These are phyloP conservation scores for Lignosus rhinocerotis DNA, from an alignment of 1,284 basidiomycete species.

Conservation along the genomic window DNA sequence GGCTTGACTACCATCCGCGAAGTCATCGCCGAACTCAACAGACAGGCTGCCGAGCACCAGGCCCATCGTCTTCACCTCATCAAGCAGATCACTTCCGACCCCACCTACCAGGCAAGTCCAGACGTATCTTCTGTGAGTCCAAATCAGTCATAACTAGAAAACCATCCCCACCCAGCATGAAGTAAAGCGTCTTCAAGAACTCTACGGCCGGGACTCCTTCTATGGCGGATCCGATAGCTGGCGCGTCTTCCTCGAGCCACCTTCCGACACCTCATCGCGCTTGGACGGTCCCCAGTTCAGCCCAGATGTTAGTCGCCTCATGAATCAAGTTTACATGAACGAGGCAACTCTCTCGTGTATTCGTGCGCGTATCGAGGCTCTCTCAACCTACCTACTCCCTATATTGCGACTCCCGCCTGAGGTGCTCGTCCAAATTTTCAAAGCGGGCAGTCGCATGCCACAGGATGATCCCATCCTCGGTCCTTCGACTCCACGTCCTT, in stretches of 20 bases:
- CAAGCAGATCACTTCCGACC: constrained; percentile 21
- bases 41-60: constrained; percentile 25
- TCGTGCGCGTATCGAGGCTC: constrained; percentile 22
- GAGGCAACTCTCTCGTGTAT: constrained; percentile 23
- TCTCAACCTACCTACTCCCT: constrained; percentile 20
- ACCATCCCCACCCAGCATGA: constrained; percentile 12
- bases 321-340: constrained; percentile 24
- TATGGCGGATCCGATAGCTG: constrained; percentile 19
- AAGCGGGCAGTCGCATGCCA: constrained; percentile 20
- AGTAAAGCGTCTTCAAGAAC: constrained; percentile 20
- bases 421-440: constrained; percentile 22
- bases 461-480: constrained; percentile 23
- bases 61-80: constrained; percentile 21
- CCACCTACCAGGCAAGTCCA: constrained; percentile 22
- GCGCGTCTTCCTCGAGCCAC: constrained; percentile 20
- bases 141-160: constrained; percentile 4
- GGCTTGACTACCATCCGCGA: constrained; percentile 22
- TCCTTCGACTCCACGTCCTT: constrained; percentile 18
- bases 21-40: constrained; percentile 24
- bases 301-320: constrained; percentile 18
- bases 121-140: not conserved
- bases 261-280: not conserved
- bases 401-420: constrained; percentile 20
- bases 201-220: constrained; percentile 16
- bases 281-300: constrained; percentile 19